phyloP scores from a whole-genome alignment of 2,329 filamentous ascomycete genomes.

The Phoma sp. region DNA sequence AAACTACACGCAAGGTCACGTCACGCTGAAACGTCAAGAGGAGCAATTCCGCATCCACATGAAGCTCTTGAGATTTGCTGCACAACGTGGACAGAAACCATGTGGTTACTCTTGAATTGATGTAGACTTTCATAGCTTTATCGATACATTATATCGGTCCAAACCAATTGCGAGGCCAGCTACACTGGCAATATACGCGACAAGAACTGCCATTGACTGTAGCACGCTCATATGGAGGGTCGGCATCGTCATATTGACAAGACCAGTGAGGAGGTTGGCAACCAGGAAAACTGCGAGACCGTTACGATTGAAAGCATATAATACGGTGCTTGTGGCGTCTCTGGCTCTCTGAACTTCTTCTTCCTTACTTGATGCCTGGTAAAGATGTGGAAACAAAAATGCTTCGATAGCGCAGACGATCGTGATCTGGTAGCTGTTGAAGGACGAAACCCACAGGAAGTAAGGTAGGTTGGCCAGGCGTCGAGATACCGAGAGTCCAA shows the following conservation, averaged over 20 bases:
- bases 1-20: too few species aligned
- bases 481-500: constrained; percentile 74
- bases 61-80: too few species aligned
- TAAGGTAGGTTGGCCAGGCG: constrained; percentile 94
- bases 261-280: constrained; percentile 87
- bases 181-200: constrained; percentile 73
- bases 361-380: constrained; percentile 62
- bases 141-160: constrained; percentile 71
- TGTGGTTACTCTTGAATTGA: too few species aligned
- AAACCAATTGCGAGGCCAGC: constrained; percentile 72
- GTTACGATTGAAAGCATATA: constrained; percentile 87
- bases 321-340: constrained; percentile 78
- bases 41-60: too few species aligned
- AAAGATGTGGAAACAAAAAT: constrained; percentile 75
- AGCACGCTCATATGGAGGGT: constrained; percentile 75
- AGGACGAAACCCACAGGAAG: constrained; percentile 88
- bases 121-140: constrained; percentile 68
- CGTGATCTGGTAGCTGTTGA: constrained; percentile 84
- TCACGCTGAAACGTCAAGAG: too few species aligned
- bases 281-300: constrained; percentile 84
- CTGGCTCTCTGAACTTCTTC: constrained; percentile 70
- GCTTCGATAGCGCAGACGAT: constrained; percentile 81
- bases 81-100: too few species aligned
- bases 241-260: constrained; percentile 85
- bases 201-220: constrained; percentile 75